Percentiles rank a stretch among this genome's conserved stretches.
Conservation (phyloP, 768 basidiomycete genomes). For the Boletus rufocinnamomeus region DNA sequence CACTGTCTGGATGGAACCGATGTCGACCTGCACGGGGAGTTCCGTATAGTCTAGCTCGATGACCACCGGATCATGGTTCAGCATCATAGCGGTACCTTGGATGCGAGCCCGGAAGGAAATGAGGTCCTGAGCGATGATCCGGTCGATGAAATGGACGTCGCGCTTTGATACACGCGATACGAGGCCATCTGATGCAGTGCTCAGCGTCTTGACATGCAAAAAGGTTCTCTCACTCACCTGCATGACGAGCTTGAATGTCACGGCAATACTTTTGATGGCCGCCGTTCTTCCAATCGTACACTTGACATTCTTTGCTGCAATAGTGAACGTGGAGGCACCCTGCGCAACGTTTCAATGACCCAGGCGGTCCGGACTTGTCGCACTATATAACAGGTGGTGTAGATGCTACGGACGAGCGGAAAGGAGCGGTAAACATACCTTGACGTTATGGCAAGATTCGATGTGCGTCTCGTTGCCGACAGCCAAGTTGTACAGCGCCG, state of each 20-base stretch:
- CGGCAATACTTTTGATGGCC: constrained; percentile 28
- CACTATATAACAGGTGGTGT: constrained; percentile 17
- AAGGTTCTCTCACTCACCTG: constrained; percentile 17
- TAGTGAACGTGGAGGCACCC: constrained; percentile 34
- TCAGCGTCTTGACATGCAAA: neutral
- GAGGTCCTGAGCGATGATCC: constrained; percentile 26
- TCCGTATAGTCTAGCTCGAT: constrained; percentile 31
- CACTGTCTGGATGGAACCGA: constrained; percentile 19
- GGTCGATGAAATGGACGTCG: constrained; percentile 29
- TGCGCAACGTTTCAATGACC: constrained; percentile 29
- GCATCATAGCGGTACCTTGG: constrained; percentile 6
- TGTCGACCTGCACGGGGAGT: constrained; percentile 15
- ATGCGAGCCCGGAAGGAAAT: constrained; percentile 18
- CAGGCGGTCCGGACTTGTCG: constrained; percentile 26
- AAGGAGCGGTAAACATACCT: constrained; percentile 14
- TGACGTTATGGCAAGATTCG: constrained; percentile 29
- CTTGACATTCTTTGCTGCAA: constrained; percentile 35
- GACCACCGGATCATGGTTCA: constrained; percentile 19
- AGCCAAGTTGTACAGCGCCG: constrained; percentile 9
- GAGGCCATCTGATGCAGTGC: constrained; percentile 20
- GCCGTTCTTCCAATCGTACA: constrained; percentile 33
- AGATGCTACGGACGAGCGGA: neutral
- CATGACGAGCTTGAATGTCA: constrained; percentile 30
- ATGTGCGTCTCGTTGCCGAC: constrained; percentile 16
- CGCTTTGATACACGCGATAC: constrained; percentile 22